phyloP scores from a whole-genome alignment of 2,329 filamentous ascomycete species.

The Arachnomyces sp. region DNA sequence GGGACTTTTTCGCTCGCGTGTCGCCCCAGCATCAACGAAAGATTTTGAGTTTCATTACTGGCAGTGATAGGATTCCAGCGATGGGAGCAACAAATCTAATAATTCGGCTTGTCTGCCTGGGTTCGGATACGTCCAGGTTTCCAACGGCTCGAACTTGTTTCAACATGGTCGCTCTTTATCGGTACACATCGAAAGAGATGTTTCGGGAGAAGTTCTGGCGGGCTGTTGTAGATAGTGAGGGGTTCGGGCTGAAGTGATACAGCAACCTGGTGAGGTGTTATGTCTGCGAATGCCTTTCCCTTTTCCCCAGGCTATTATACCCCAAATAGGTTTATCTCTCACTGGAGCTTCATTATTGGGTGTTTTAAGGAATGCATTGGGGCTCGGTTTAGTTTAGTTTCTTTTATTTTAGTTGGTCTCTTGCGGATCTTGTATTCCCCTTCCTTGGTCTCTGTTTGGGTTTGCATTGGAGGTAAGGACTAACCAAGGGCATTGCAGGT shows the following conservation, averaged over 20 bases:
- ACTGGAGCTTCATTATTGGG: neutral
- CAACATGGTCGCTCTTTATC: constrained; percentile 71
- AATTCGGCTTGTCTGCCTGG: constrained; percentile 68
- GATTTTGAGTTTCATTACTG: constrained; percentile 78
- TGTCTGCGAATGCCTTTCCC: constrained; percentile 4
- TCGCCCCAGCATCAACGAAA: constrained; percentile 63
- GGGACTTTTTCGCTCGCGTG: constrained; percentile 67
- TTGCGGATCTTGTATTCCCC: too few species aligned
- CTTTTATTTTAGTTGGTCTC: neutral
- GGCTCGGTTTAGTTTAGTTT: neutral
- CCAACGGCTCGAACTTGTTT: constrained; percentile 88
- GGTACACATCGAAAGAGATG: constrained; percentile 59
- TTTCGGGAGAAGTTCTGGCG: constrained; percentile 70
- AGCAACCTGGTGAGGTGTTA: constrained; percentile 4
- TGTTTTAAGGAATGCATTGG: neutral
- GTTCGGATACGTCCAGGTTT: constrained; percentile 65
- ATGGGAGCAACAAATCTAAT: constrained; percentile 74
- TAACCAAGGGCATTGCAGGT: too few species aligned
- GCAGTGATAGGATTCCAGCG: constrained; percentile 82
- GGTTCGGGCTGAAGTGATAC: constrained; percentile 74
- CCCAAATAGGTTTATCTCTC: too few species aligned
- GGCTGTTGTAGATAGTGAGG: constrained; percentile 83
- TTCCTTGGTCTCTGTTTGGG: neutral
- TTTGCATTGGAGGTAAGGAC: too few species aligned
- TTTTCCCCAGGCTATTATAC: neutral